Percentiles rank a stretch among this genome's conserved stretches.
Conservation (phyloP, 2,329 filamentous ascomycete species). For the Metarhizium humberi region DNA sequence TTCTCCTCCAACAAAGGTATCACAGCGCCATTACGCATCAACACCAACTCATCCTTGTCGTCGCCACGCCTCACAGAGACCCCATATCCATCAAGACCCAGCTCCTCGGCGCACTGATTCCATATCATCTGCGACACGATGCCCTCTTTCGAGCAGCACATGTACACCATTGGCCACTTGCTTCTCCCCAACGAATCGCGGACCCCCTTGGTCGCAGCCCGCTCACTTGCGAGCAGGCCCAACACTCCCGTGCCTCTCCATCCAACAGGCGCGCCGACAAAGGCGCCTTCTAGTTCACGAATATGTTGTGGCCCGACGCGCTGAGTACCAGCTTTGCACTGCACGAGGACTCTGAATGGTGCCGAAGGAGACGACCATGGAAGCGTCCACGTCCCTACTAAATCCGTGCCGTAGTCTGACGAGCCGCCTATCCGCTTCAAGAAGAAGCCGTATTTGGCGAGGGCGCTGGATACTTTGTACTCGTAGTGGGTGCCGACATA, state of each 20-base stretch:
- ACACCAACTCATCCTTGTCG: conserved; percentile 30
- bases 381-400: conserved; percentile 61
- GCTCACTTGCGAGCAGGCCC: conserved; percentile 60
- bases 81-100: conserved; percentile 51
- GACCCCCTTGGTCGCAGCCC: conserved; percentile 68
- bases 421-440: conserved; percentile 56
- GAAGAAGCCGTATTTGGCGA: conserved; percentile 53
- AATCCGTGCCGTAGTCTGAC: conserved; percentile 64
- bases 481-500: conserved; percentile 72
- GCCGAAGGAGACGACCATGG: conserved; percentile 23
- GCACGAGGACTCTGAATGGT: conserved; percentile 39
- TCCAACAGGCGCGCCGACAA: conserved; percentile 61
- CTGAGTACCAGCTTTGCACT: conserved; percentile 58
- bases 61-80: conserved; percentile 35
- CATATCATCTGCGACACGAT: conserved; percentile 59
- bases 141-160: conserved; percentile 51
- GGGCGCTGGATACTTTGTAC: conserved; percentile 51
- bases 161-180: conserved; percentile 61
- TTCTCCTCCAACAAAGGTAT: conserved; percentile 10
- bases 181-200: conserved; percentile 61
- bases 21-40: conserved; percentile 41
- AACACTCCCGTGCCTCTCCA: conserved; percentile 60
- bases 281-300: conserved; percentile 73
- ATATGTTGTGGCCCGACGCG: conserved; percentile 49
- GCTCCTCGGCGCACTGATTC: conserved; percentile 55